Evolutionary conservation across 495 filamentous ascomycete genomes (phyloP), one percentile per base, ranked within the genome.

Genomic region (Annulohypoxylon moriforme): DNA sequence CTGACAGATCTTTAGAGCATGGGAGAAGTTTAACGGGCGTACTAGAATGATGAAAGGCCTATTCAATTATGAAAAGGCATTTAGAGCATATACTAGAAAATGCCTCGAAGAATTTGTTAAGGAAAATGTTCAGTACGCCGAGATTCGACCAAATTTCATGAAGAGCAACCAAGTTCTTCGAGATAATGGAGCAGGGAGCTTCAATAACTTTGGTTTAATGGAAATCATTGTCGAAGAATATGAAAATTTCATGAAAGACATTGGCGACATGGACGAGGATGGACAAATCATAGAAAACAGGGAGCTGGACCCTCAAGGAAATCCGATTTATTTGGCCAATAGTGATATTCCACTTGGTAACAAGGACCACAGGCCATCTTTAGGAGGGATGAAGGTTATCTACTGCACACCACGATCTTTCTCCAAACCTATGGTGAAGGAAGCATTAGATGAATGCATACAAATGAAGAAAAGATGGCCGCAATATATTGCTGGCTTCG

Each of bases 401-500:
- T 86, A 85, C 74, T 86, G 84, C 75, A 84, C 82, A 3, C 84
- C 84, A 31, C 79, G 84, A 29, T 85, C 83, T n/a, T 88, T 92
- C 33, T 75, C 83, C 20, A 87, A 86, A 29, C 84, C 85, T 0
- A 75, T 83, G 7, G 87, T 97, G 5, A 80, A 88, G 36, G 81
- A 88, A 1, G 85, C 83, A 40, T 91, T 98, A 84, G 85, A 90
- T 40, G 83, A 95, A 64, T 97, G 94, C 72, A 90, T 97, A 68
- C 77, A 83, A 27, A 86, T 93, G 73, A 97, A 98, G 75, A 80
- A 85, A 52, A 77, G 80, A 34, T 96, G 89, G 73, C 90, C 90
- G 0, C 77, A 88, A 27, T 86, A 93, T 46, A 91, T 99, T 58
- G 91, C 85, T 13, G 85, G 95, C 8, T 97, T 93, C 75, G 96